Evolutionary conservation across 495 filamentous ascomycete species (phyloP), one percentile per base, ranked within the genome.

Genomic region (Annulohypoxylon nitens): DNA sequence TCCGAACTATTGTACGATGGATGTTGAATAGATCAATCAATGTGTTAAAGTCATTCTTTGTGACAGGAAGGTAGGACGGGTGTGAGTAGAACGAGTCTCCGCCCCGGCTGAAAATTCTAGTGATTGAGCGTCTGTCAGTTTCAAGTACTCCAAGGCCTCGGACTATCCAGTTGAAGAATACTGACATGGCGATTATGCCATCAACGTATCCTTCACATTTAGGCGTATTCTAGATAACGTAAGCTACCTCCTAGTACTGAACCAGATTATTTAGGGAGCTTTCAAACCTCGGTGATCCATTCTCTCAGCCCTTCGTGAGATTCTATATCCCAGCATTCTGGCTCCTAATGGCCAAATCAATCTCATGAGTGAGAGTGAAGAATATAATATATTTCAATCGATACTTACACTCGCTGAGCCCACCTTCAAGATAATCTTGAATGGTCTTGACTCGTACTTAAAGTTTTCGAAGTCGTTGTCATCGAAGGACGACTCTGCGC

Each of bases 51-150:
- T 9, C 64, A 2, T 14, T 3, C 34, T 9, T 64, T 1, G 64
- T 50, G 4, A 72, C 34, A 9, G 70, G 70, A 4, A 72, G 58
- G n/a, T 67, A 45, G 0, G 58, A 67, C 0, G 69, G 69, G 0
- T 10, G 18, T 16, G 69, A 67, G 4, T 18, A 50, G 3, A 20
- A 4, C 10, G 11, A 10, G 7, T 41, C 30, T 10, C 8, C 8
- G 11, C 11, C n/a, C 12, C 69, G 69, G 14, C 39, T 51, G 25
- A 72, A 72, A 23, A 72, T 14, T n/a, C 69, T 72, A 25, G n/a
- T 23, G 8, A 41, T 41, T 41, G 7, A 25, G 1, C 7, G 5
- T 39, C 7, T 41, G 41, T 66, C 6, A 60, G 14, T 53, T 36
- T 37, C 12, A 39, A 12, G 4, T 30, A 30, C 5, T 30, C 5